These are phyloP conservation scores for Fusarium graminum DNA, from an alignment of 2,329 filamentous ascomycete species.

Conservation along the genomic window DNA sequence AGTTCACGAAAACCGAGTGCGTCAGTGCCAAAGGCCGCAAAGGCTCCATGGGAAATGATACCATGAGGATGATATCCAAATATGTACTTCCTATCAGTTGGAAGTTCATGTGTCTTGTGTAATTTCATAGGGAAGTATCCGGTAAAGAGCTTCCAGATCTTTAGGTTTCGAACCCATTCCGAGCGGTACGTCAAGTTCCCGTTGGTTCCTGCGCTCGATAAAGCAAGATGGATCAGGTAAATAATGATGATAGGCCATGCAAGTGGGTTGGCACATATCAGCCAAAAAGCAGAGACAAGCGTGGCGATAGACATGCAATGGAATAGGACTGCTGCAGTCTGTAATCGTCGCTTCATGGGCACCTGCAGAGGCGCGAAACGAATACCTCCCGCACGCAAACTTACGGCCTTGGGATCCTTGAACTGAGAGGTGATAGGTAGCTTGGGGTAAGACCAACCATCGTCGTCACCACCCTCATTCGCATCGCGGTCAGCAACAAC, in stretches of 20 bases:
- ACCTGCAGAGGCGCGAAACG: constrained; percentile 86
- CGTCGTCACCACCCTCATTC: constrained; percentile 21
- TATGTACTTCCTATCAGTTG: constrained; percentile 90
- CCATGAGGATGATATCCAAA: constrained; percentile 98
- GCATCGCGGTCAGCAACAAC: constrained; percentile 31
- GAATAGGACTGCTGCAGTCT: constrained; percentile 82
- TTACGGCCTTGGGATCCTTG: constrained; percentile 47
- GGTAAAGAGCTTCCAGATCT: constrained; percentile 89
- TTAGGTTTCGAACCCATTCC: constrained; percentile 77
- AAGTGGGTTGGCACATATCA: constrained; percentile 90
- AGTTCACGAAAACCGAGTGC: constrained; percentile 87
- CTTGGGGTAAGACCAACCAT: constrained; percentile 48
- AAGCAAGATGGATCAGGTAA: constrained; percentile 86
- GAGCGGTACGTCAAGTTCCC: constrained; percentile 82
- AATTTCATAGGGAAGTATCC: constrained; percentile 92
- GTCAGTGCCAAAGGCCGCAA: constrained; percentile 90
- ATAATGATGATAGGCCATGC: constrained; percentile 83
- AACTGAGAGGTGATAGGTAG: constrained; percentile 42
- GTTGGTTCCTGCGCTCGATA: constrained; percentile 81
- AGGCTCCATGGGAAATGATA: constrained; percentile 97
- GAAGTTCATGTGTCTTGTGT: constrained; percentile 84
- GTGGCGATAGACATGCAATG: constrained; percentile 80
- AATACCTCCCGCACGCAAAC: constrained; percentile 67
- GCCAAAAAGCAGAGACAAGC: constrained; percentile 85
- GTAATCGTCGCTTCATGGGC: constrained; percentile 76